Base-by-base conservation (phyloP, 2,329 filamentous ascomycete species). In the Colletotrichum magnum region DNA sequence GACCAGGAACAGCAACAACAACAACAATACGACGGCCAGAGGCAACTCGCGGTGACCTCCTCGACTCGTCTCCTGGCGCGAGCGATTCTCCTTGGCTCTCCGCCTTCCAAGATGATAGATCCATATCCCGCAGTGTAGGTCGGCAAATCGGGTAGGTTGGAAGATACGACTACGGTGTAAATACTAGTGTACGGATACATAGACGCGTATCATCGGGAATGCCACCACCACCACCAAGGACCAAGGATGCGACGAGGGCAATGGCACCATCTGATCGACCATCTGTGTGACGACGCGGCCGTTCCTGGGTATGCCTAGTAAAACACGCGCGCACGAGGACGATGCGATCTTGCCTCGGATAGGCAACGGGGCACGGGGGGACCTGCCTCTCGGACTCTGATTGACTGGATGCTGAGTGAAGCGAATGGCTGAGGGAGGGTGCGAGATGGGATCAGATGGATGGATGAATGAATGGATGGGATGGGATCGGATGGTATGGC, bases 231-330 rank as follows among this genome's bases (percentile, higher is more conserved):
- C 12, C 13, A 45, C 41, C 41, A 45, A 45, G 21, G 41, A 45
- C 41, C 51, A 36, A 53, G 51, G 13, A 6, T 36, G 24, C 51
- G 15, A 53, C 52, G 47, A 63, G 56, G 62, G 56, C 56, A 50
- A 69, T 69, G 51, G 66, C 62, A 60, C 62, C 66, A 69, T 69
- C 62, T 60, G 66, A 69, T 69, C 66, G 66, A 58, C 62, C 62
- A 69, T 60, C 43, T 41, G 43, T 51, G 43, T 69, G 66, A 69
- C 66, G 61, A 68, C 63, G 61, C 56, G 41, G 50, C 48, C 61
- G 59, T 65, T 69, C 61, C 66, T 69, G 66, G 61, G 59, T 66
- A 50, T 50, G 61, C 54, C 54, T 59, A 48, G 39, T 43, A 28
- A 63, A 58, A 68, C 45, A 47, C 45, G 32, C 32, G 32, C 32